Conservation (phyloP, 2,329 filamentous ascomycete species). For the Diaporthe capsici region DNA sequence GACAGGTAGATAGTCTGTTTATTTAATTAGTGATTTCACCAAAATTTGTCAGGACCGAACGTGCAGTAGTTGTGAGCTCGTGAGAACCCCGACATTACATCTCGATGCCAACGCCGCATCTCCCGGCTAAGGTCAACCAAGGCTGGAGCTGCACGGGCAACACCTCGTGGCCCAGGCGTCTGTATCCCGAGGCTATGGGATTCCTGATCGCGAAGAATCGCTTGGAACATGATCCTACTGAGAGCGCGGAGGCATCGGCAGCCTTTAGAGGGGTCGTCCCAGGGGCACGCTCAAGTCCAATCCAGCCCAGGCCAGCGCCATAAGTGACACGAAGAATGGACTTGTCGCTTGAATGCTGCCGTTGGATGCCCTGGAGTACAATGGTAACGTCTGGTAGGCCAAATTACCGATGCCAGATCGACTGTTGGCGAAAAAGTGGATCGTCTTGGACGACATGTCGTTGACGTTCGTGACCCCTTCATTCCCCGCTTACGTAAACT, state of each 20-base stretch:
- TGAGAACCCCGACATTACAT: neutral
- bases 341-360: neutral
- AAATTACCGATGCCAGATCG: neutral
- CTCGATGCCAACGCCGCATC: neutral
- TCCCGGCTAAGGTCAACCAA: neutral
- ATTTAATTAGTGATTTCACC: neutral
- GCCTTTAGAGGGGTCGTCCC: neutral
- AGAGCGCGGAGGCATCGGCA: neutral
- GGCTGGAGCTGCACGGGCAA: neutral
- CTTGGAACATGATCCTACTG: neutral
- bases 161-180: too few relatives aligned
- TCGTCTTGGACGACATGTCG: neutral
- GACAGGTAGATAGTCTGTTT: neutral
- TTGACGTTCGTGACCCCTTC: neutral
- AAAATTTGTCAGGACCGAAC: rapidly evolving
- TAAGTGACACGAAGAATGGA: rapidly evolving
- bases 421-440: neutral
- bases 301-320: neutral
- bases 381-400: neutral
- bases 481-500: neutral
- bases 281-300: neutral
- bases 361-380: neutral
- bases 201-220: rapidly evolving
- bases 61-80: neutral
- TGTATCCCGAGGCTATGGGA: neutral